Evolutionary conservation across 148 eudicot genomes (phyloP).

Genomic region (Nyssa sinensis): DNA sequence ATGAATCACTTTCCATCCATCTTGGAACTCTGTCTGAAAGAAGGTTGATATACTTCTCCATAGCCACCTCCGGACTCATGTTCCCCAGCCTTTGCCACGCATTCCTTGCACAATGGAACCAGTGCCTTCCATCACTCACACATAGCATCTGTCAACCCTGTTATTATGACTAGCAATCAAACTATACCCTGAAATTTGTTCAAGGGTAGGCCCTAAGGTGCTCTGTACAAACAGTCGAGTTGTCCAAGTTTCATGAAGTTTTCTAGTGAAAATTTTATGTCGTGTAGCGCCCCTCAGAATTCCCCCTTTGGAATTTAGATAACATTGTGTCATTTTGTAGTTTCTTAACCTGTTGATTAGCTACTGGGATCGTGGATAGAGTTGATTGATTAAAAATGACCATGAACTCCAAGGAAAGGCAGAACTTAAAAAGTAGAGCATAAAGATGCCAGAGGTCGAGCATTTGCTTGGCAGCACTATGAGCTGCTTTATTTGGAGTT

Average conservation of each 20-base stretch:
- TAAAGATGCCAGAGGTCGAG: too few species aligned
- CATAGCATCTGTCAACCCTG: slow-evolving; percentile 51
- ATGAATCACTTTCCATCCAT: slow-evolving; percentile 40
- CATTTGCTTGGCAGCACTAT: too few species aligned
- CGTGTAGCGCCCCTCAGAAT: background rate
- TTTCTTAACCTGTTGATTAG: too few species aligned
- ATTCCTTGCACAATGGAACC: slow-evolving; percentile 70
- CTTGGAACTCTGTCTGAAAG: slow-evolving; percentile 46
- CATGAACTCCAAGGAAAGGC: too few species aligned
- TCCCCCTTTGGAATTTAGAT: background rate
- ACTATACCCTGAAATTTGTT: slow-evolving; percentile 31
- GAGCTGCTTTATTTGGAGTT: too few species aligned
- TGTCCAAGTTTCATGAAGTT: background rate
- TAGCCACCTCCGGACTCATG: slow-evolving; percentile 73
- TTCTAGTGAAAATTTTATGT: background rate
- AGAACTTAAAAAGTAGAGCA: too few species aligned
- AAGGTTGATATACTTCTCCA: slow-evolving; percentile 60
- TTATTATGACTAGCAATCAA: slow-evolving; percentile 44
- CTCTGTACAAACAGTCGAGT: background rate
- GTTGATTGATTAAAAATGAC: too few species aligned
- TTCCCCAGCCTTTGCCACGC: slow-evolving; percentile 74
- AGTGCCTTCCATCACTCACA: slow-evolving; percentile 47
- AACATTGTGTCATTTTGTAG: too few species aligned
- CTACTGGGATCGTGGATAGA: too few species aligned
- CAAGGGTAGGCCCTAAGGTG: slow-evolving; percentile 24